A percentile compares a stretch with the other conserved stretches of the same genome.
Conservation (phyloP, 23 red algal genomes). For the Gracilaria domingensis region DNA sequence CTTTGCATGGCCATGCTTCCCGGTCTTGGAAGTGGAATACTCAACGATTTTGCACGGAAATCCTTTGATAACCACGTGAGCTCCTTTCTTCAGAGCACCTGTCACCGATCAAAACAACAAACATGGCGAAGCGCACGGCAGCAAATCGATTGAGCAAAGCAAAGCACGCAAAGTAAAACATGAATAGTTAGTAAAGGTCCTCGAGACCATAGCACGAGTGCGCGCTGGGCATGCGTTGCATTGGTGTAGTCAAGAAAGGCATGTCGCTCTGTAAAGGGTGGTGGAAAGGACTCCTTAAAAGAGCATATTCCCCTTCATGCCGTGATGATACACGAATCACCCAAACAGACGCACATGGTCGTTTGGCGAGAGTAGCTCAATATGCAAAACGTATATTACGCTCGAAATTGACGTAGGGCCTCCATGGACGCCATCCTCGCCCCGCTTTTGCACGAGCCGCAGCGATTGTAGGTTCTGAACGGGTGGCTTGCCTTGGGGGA, state of each 20-base stretch:
- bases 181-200: not conserved
- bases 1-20: constrained; percentile 99
- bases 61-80: constrained; percentile 97
- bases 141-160: not conserved
- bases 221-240: not conserved
- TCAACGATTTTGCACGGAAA: constrained; percentile 99
- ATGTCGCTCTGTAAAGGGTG: not conserved
- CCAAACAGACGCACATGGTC: not conserved
- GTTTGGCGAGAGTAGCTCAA: not conserved
- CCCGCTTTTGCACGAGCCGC: not conserved
- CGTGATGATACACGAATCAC: not conserved
- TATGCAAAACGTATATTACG: not conserved
- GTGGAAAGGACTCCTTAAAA: not conserved
- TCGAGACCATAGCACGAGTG: too few species aligned
- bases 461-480: not conserved
- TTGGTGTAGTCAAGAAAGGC: not conserved
- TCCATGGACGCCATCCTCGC: not conserved
- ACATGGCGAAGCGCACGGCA: not conserved
- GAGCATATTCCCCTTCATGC: not conserved
- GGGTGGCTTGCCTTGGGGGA: not conserved
- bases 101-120: not conserved
- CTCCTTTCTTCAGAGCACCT: constrained; percentile 94
- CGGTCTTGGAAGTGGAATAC: constrained; percentile 97
- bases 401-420: not conserved
- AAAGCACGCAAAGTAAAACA: not conserved